Percentiles rank a stretch among this genome's conserved stretches.
Evolutionary conservation across 176 grass and related monocot genomes (phyloP).

Genomic region (Guadua angustifolia): DNA sequence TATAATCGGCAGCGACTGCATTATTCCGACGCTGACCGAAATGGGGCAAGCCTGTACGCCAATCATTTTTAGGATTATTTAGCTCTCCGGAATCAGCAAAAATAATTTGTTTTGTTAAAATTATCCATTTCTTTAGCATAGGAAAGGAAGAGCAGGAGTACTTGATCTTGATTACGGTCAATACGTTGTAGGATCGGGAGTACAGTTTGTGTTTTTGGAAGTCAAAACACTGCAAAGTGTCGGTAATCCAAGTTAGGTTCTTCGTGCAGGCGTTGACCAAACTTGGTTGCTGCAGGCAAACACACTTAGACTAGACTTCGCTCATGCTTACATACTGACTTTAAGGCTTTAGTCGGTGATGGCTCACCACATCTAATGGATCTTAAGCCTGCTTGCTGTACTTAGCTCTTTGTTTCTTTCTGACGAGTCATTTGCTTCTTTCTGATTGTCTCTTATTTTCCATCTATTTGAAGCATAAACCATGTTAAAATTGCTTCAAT

Average conservation of each 20-base stretch:
- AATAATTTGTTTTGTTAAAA: background rate
- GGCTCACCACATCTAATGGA: background rate
- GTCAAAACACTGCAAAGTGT: constrained; percentile 24
- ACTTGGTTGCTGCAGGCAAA: background rate
- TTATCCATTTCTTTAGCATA: background rate
- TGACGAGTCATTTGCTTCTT: background rate
- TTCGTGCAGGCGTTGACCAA: constrained; percentile 37
- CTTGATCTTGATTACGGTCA: background rate
- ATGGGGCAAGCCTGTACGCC: background rate
- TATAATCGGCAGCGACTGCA: constrained; percentile 42
- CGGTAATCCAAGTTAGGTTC: constrained; percentile 10
- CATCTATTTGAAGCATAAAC: background rate
- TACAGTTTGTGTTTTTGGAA: background rate
- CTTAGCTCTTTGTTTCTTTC: too few species aligned
- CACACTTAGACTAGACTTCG: background rate
- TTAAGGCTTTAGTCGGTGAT: background rate
- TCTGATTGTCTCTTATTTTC: background rate
- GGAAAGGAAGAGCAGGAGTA: background rate
- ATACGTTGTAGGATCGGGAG: background rate
- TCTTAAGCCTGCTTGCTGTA: background rate
- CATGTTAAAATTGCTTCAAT: background rate
- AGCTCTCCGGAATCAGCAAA: background rate
- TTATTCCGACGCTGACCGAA: constrained; percentile 32
- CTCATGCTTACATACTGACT: background rate
- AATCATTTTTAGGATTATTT: constrained; percentile 11